Evolutionary conservation across 1,284 basidiomycete species (phyloP).

Genomic region (Papiliotrema fonsecae): DNA sequence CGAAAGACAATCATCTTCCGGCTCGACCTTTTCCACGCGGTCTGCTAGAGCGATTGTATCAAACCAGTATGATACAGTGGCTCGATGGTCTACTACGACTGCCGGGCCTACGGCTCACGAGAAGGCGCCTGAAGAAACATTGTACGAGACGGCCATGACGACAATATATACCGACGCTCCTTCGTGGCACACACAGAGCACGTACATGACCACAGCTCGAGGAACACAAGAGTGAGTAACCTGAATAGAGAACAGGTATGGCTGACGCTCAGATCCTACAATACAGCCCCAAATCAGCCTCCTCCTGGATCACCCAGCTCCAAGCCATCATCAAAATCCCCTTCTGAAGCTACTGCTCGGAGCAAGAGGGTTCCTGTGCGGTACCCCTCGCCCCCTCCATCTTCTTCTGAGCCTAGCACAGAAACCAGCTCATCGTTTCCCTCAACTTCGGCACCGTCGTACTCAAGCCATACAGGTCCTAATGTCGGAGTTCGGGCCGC

Average conservation of each 20-base stretch:
- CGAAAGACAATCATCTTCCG: slow-evolving; percentile 33
- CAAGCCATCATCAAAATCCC: background rate
- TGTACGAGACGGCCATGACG: slow-evolving; percentile 3
- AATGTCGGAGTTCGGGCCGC: background rate
- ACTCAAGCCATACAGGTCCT: background rate
- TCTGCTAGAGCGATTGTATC: too few species aligned
- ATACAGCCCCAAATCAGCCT: slow-evolving; percentile 12
- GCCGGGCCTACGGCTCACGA: slow-evolving; percentile 8
- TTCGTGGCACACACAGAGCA: slow-evolving; percentile 16
- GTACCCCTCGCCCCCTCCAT: slow-evolving; percentile 9
- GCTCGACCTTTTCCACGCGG: background rate
- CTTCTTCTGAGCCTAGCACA: background rate
- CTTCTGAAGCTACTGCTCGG: slow-evolving; percentile 4
- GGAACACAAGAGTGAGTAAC: slow-evolving; percentile 12
- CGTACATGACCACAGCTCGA: slow-evolving; percentile 19
- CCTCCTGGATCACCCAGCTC: slow-evolving; percentile 3
- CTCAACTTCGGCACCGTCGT: background rate
- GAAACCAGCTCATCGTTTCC: background rate
- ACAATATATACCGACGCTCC: slow-evolving; percentile 3
- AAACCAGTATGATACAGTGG: background rate
- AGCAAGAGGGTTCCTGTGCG: slow-evolving; percentile 26
- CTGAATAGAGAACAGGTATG: background rate
- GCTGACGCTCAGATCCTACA: slow-evolving; percentile 13
- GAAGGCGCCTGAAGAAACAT: slow-evolving; percentile 15
- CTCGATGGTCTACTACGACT: background rate